A percentile compares a stretch with the other conserved stretches of the same genome.
Evolutionary conservation across 1,284 basidiomycete species (phyloP).

Genomic region (Malassezia nana): DNA sequence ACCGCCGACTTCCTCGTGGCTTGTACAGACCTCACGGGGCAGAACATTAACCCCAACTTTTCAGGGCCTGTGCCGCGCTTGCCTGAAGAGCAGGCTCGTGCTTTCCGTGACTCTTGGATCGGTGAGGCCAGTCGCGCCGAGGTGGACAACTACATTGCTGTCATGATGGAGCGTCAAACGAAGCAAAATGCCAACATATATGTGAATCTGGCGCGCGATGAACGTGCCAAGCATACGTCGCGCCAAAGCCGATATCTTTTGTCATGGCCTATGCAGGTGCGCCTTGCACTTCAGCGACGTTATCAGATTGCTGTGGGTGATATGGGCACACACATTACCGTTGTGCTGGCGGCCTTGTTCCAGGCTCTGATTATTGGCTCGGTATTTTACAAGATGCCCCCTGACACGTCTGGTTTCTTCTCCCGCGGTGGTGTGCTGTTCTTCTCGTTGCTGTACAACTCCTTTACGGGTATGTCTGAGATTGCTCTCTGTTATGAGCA

Average conservation of each 20-base stretch:
- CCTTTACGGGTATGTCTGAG: slow-evolving; percentile 51
- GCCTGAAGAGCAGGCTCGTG: slow-evolving; percentile 22
- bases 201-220: slow-evolving; percentile 8
- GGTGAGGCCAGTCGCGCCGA: slow-evolving; percentile 21
- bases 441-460: slow-evolving; percentile 40
- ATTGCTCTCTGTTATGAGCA: slow-evolving; percentile 60
- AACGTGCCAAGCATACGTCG: slow-evolving; percentile 15
- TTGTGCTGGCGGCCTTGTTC: slow-evolving; percentile 27
- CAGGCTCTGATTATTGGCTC: slow-evolving; percentile 66
- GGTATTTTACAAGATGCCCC: slow-evolving; percentile 55
- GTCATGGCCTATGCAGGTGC: slow-evolving; percentile 64
- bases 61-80: slow-evolving; percentile 23
- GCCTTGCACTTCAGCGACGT: slow-evolving; percentile 54
- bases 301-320: slow-evolving; percentile 59
- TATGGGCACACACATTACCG: slow-evolving; percentile 48
- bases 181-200: slow-evolving; percentile 13
- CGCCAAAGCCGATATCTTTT: slow-evolving; percentile 54
- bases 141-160: slow-evolving; percentile 45
- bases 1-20: slow-evolving; percentile 52
- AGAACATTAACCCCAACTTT: slow-evolving; percentile 51
- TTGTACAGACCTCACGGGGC: slow-evolving; percentile 61
- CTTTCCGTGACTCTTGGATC: slow-evolving; percentile 21
- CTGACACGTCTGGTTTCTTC: slow-evolving; percentile 31
- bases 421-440: slow-evolving; percentile 37
- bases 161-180: slow-evolving; percentile 19